Evolutionary conservation across 371 early-diverging fungal genomes (phyloP), one percentile per base, ranked within the genome.

Genomic region (Chytridium lagenaria): DNA sequence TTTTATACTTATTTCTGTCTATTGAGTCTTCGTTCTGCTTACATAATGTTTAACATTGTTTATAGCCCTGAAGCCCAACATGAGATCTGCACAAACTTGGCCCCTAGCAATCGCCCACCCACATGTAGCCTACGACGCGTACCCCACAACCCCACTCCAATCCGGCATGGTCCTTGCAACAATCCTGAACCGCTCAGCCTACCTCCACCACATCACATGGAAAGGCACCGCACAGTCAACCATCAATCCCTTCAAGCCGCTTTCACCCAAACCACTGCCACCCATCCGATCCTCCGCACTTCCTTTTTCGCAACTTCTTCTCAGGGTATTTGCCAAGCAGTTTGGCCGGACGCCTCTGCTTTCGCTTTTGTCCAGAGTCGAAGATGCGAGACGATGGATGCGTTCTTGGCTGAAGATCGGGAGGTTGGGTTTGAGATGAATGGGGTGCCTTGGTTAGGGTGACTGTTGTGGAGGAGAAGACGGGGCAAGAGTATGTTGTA

Each of bases 101-200:
- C 44, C 44, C 44, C 44, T 44, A 12, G 44, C 44, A 44, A 44
- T 44, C 19, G 44, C 12, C 12, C 44, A 44, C 19, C 44, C 44
- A 7, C 44, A 44, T 12, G 44, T 44, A 44, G 19, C 19, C 12
- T 44, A 73, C 30, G 76, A 75, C 64, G 66, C 76, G 12, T 79
- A 79, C 65, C 80, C 80, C 23, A 26, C 59, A 28, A 79, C 77
- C 23, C 80, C 80, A 5, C 50, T 79, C 19, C 80, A 79, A 57
- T 57, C 31, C 5, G 57, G 57, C 31, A 57, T 57, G 57, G 33
- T 69, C 37, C 68, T 63, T n/a, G 59, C 73, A 31, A 75, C 76
- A 3, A 49, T 75, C 5, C 67, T 59, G 36, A 55, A 75, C 30
- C 37, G 39, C 39, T 75, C 76, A 12, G 74, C 69, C 7, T 75